Evolutionary conservation across 768 basidiomycete genomes (phyloP).

Genomic region (Termitomyces sp.): DNA sequence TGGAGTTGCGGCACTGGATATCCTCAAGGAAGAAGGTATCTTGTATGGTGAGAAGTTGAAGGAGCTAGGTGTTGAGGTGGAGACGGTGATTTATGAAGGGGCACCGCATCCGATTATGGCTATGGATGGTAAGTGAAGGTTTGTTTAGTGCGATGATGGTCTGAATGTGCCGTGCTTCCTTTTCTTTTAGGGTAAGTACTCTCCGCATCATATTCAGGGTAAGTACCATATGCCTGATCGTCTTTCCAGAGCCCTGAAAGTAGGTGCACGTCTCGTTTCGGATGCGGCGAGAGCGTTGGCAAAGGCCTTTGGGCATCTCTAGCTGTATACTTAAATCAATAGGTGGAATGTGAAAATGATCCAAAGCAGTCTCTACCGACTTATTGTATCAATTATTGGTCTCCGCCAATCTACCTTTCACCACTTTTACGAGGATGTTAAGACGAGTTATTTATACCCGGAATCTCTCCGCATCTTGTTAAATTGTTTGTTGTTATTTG

Average conservation of each 20-base stretch:
- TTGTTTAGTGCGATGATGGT: background rate
- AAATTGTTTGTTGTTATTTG: no score
- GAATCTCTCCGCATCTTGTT: no score
- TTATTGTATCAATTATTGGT: background rate
- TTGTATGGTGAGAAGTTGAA: constrained; percentile 57
- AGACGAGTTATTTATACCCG: no score
- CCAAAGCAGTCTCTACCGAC: background rate
- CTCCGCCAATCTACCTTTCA: no score
- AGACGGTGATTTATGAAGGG: constrained; percentile 54
- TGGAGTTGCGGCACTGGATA: constrained; percentile 62
- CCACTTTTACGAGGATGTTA: no score
- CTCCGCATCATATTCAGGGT: background rate
- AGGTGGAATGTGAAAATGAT: background rate
- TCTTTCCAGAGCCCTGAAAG: background rate
- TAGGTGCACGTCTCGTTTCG: constrained; percentile 11
- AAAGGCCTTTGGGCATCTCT: background rate
- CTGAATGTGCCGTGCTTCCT: background rate
- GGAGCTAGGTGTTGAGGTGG: constrained; percentile 47
- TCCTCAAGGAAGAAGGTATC: constrained; percentile 64
- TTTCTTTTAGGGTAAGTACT: constrained; percentile 1
- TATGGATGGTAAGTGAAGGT: constrained; percentile 67
- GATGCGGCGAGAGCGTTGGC: constrained; percentile 6
- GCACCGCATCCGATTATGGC: constrained; percentile 74
- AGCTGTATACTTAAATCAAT: background rate
- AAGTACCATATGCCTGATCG: background rate